phyloP scores from a whole-genome alignment of 805 yeast genomes.

The Wickerhamomyces bisporus region DNA sequence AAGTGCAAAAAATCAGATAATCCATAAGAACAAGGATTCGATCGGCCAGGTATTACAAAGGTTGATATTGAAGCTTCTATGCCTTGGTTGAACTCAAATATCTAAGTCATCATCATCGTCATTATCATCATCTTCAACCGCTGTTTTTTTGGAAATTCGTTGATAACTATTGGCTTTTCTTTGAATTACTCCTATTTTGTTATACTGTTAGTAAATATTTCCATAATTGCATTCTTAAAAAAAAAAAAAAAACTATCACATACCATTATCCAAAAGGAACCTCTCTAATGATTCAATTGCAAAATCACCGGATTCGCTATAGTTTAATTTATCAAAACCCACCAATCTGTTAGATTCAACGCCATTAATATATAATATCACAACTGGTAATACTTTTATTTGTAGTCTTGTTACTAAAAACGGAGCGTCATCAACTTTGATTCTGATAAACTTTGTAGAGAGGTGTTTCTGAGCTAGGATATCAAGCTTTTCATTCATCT shows the following conservation, averaged over 20 bases:
- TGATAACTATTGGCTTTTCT: slow-evolving; percentile 29
- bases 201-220: slow-evolving; percentile 2
- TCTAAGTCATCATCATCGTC: slow-evolving; percentile 32
- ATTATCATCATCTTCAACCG: slow-evolving; percentile 15
- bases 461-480: slow-evolving; percentile 55
- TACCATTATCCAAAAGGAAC: slow-evolving; percentile 26
- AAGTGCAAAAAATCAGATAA: background rate
- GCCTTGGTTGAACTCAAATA: slow-evolving; percentile 10
- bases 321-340: slow-evolving; percentile 63
- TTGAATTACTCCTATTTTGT: slow-evolving; percentile 24
- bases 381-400: slow-evolving; percentile 67
- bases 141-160: slow-evolving; percentile 11
- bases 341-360: slow-evolving; percentile 53
- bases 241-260: background rate
- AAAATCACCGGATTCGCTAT: slow-evolving; percentile 40
- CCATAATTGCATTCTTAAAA: background rate
- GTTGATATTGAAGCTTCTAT: background rate
- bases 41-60: background rate
- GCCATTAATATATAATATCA: slow-evolving; percentile 56
- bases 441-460: slow-evolving; percentile 44
- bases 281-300: slow-evolving; percentile 44
- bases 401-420: slow-evolving; percentile 61
- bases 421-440: slow-evolving; percentile 63
- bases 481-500: slow-evolving; percentile 45
- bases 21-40: background rate